phyloP scores from a whole-genome alignment of 768 basidiomycete genomes.

The Daedaleopsis nitida region DNA sequence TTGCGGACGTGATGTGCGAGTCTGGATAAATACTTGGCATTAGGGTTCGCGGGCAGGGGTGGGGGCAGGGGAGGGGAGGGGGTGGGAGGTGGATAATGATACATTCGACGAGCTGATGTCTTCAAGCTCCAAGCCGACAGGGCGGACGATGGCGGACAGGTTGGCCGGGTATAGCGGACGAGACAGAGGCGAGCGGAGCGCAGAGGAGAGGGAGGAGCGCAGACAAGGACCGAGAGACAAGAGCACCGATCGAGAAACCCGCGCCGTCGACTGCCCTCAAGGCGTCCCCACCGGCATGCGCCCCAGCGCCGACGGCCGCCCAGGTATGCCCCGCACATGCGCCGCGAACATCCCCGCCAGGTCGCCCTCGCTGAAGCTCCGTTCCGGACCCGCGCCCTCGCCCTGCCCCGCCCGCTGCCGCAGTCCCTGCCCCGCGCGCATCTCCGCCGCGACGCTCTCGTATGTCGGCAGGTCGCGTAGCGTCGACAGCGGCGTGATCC shows the following conservation, averaged over 20 bases:
- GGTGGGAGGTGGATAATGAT: slow-evolving; percentile 10
- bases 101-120: slow-evolving; percentile 1
- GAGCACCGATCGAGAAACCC: too few species aligned
- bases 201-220: neutral
- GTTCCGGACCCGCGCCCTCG: slow-evolving; percentile 8
- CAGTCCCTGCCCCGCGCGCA: slow-evolving; percentile 5
- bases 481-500: slow-evolving; percentile 82
- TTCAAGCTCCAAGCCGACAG: neutral
- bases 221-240: neutral
- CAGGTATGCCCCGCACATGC: neutral
- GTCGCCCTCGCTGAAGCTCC: slow-evolving; percentile 28
- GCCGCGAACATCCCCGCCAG: slow-evolving; percentile 26
- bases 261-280: too few species aligned
- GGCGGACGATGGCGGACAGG: neutral
- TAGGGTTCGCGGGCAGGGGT: neutral
- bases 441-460: slow-evolving; percentile 52
- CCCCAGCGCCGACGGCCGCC: slow-evolving; percentile 4
- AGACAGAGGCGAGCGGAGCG: neutral
- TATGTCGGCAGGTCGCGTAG: slow-evolving; percentile 84
- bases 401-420: slow-evolving; percentile 1
- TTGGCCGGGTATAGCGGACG: neutral
- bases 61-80: neutral
- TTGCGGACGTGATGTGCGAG: neutral
- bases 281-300: slow-evolving; percentile 14
- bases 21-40: too few species aligned